phyloP scores from a whole-genome alignment of 352 stramenopile genomes.

The Lagenidium sp. region DNA sequence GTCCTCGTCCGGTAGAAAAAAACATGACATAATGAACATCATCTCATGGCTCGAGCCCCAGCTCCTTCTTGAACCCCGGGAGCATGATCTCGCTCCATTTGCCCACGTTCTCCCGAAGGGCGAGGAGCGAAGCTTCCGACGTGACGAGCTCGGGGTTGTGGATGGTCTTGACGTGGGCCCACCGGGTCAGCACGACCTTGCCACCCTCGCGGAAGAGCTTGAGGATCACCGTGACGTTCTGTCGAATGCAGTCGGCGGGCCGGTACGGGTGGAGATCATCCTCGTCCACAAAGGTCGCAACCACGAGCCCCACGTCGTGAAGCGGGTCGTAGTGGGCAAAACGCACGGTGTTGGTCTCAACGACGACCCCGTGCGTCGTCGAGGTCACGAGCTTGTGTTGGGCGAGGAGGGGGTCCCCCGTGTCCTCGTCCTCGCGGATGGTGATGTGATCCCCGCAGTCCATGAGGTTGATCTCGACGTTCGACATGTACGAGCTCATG shows the following conservation, averaged over 20 bases:
- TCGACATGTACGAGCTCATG: slow-evolving; percentile 8
- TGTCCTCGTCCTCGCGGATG: slow-evolving; percentile 9
- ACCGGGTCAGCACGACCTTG: background rate
- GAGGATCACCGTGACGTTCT: slow-evolving; percentile 24
- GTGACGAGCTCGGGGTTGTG: too few relatives aligned
- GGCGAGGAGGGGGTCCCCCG: slow-evolving; percentile 2
- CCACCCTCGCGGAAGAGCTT: slow-evolving; percentile 7
- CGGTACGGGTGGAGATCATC: slow-evolving; percentile 28
- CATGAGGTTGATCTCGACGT: slow-evolving; percentile 13
- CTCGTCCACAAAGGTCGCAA: slow-evolving; percentile 30
- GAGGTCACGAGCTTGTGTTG: slow-evolving; percentile 6
- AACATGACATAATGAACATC: too few relatives aligned
- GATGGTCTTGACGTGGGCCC: too few relatives aligned
- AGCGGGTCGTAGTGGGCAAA: background rate
- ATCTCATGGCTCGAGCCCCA: too few relatives aligned
- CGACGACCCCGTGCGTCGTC: slow-evolving; percentile 11
- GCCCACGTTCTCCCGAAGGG: too few relatives aligned
- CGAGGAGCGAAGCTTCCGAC: too few relatives aligned
- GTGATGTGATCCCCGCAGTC: slow-evolving; percentile 8
- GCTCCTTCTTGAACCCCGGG: too few relatives aligned
- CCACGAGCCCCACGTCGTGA: slow-evolving; percentile 23
- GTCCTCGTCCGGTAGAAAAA: too few relatives aligned
- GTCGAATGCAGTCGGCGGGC: slow-evolving; percentile 15
- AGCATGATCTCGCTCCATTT: too few relatives aligned
- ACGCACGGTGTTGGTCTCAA: slow-evolving; percentile 23